phyloP scores from a whole-genome alignment of 805 yeast species.

The Candida methanosorbosa region DNA sequence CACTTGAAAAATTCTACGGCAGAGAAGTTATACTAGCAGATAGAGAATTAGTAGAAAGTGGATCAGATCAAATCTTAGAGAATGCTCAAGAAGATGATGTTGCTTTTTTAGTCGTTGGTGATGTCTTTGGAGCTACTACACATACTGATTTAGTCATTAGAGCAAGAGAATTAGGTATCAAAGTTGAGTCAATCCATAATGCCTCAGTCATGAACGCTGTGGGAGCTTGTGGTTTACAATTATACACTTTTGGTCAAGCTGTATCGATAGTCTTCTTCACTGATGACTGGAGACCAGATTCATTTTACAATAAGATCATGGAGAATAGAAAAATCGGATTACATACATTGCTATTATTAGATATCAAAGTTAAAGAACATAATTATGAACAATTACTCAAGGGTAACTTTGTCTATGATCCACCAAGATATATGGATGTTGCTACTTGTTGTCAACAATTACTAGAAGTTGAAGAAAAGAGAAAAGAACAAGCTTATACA shows the following conservation, averaged over 20 bases:
- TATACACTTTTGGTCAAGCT: constrained; percentile 94
- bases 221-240: constrained; percentile 94
- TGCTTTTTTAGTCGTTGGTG: constrained; percentile 95
- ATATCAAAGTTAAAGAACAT: constrained; percentile 95
- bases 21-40: constrained; percentile 83
- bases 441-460: constrained; percentile 83
- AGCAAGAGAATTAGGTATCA: constrained; percentile 77
- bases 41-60: constrained; percentile 87
- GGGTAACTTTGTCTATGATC: constrained; percentile 87
- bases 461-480: constrained; percentile 75
- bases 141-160: constrained; percentile 91
- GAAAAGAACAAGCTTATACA: constrained; percentile 73
- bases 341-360: constrained; percentile 82
- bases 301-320: constrained; percentile 80
- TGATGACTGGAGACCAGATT: constrained; percentile 93
- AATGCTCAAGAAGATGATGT: constrained; percentile 75
- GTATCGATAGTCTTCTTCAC: constrained; percentile 95
- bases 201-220: constrained; percentile 98
- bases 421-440: constrained; percentile 94
- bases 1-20: constrained; percentile 79
- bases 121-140: constrained; percentile 96
- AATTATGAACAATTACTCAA: constrained; percentile 90
- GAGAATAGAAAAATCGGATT: constrained; percentile 88
- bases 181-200: constrained; percentile 80
- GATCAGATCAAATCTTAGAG: constrained; percentile 72